Conservation (phyloP, 2,329 filamentous ascomycete species). For the Pseudogymnoascus sp. region DNA sequence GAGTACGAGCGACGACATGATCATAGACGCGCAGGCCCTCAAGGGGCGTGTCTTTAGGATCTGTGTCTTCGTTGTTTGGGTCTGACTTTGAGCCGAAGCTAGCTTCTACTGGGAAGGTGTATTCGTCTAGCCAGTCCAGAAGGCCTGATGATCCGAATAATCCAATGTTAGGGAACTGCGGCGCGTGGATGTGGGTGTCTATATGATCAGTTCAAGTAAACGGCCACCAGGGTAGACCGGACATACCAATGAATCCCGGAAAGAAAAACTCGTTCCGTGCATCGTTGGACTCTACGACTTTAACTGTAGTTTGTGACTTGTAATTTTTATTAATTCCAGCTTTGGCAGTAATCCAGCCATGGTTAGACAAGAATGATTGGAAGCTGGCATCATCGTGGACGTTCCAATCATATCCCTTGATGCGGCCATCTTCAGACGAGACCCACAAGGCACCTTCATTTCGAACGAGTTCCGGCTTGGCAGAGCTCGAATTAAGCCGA, state of each 20-base stretch:
- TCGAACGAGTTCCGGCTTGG: conserved; percentile 1
- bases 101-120: conserved; percentile 59
- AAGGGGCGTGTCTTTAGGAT: conserved; percentile 34
- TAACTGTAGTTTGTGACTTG: background rate
- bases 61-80: background rate
- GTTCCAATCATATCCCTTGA: background rate
- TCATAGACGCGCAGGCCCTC: conserved; percentile 64
- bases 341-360: background rate
- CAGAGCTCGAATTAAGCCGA: background rate
- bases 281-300: background rate
- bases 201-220: background rate
- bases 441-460: conserved; percentile 5
- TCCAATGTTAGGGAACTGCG: conserved; percentile 43
- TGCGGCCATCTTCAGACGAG: background rate
- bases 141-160: conserved; percentile 24
- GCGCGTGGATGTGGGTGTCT: conserved; percentile 64
- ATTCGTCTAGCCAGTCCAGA: conserved; percentile 55
- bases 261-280: conserved; percentile 61
- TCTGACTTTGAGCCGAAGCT: conserved; percentile 36
- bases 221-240: no score
- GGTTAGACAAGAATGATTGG: background rate
- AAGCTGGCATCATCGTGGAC: background rate
- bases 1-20: conserved; percentile 69
- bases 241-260: conserved; percentile 69
- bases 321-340: background rate